Conservation (phyloP, 208 protist species). For the Trypanosoma cruzi region DNA sequence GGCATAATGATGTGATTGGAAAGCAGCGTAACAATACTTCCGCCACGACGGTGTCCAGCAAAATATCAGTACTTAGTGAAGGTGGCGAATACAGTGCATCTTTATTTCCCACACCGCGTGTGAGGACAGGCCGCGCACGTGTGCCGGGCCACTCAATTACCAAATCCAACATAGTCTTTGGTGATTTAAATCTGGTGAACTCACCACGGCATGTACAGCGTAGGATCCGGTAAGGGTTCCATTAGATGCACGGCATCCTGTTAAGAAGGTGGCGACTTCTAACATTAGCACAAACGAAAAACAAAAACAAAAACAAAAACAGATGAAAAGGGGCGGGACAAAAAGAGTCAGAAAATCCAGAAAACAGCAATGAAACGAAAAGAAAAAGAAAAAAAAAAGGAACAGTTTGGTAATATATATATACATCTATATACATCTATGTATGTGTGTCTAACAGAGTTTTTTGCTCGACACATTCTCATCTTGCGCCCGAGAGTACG, state of each 20-base stretch:
- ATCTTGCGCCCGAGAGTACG: too few species aligned
- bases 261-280: conserved; percentile 2
- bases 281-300: too few species aligned
- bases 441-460: too few species aligned
- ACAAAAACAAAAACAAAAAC: too few species aligned
- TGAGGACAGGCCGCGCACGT: conserved; percentile 15
- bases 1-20: not conserved
- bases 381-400: too few species aligned
- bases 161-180: conserved; percentile 21
- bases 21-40: too few species aligned
- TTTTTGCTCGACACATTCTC: too few species aligned
- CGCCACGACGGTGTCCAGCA: not conserved
- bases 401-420: too few species aligned
- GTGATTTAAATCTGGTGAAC: not conserved
- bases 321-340: too few species aligned
- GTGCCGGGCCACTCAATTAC: conserved; percentile 10
- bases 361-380: too few species aligned
- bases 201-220: not conserved
- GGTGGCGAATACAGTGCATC: not conserved
- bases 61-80: not conserved
- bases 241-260: conserved; percentile 15
- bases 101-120: not conserved
- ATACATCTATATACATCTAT: too few species aligned
- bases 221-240: not conserved
- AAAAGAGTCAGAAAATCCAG: not conserved